Evolutionary conservation across 179 eudicot species (phyloP).

Genomic region (Gypsophila paniculata): DNA sequence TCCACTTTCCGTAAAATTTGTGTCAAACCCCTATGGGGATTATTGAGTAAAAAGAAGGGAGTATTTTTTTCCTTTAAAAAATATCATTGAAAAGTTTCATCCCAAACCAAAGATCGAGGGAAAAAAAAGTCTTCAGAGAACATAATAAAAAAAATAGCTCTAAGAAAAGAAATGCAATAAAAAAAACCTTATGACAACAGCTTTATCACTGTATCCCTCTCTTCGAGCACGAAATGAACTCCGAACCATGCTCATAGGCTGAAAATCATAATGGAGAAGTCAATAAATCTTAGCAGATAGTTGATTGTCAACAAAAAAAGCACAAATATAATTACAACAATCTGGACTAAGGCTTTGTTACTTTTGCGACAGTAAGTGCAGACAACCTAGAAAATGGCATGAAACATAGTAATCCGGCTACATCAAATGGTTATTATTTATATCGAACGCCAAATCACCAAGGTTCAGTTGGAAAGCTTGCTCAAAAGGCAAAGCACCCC

Average conservation of each 20-base stretch:
- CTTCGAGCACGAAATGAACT: slow-evolving; percentile 72
- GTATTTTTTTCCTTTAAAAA: too few species aligned
- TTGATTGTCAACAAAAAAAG: slow-evolving; percentile 8
- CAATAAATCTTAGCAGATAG: slow-evolving; percentile 8
- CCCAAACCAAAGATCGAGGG: slow-evolving; percentile 1
- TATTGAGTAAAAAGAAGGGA: too few species aligned
- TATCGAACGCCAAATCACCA: background rate
- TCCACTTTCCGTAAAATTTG: too few species aligned
- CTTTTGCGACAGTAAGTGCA: background rate
- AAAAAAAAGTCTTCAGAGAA: slow-evolving; percentile 7
- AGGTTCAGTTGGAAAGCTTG: slow-evolving; percentile 2
- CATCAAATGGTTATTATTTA: background rate
- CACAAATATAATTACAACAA: background rate
- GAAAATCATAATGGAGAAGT: slow-evolving; percentile 23
- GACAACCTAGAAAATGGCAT: background rate
- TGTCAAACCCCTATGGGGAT: too few species aligned
- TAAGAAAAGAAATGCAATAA: background rate
- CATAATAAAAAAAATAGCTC: background rate
- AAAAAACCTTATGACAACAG: slow-evolving; percentile 78
- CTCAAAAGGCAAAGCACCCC: background rate
- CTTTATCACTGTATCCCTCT: slow-evolving; percentile 93
- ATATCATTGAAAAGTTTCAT: background rate
- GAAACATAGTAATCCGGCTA: background rate
- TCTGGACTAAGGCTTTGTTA: slow-evolving; percentile 6
- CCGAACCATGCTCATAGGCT: slow-evolving; percentile 83